Base-by-base conservation (phyloP, 2,329 filamentous ascomycete genomes). In the Colletotrichum eremochloae region DNA sequence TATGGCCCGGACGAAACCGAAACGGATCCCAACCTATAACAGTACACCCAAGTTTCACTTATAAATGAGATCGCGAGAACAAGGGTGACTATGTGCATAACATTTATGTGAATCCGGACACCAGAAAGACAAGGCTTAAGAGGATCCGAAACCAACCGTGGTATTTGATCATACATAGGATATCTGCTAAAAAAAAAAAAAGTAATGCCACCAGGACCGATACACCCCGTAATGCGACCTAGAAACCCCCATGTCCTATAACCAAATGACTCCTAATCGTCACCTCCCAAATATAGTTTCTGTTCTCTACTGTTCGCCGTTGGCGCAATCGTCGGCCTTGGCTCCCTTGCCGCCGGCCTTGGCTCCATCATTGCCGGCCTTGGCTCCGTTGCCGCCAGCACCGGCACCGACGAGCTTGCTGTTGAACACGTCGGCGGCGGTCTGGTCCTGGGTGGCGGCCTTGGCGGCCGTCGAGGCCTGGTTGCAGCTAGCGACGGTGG, bases 341-440 rank as follows among this genome's bases (percentile, higher is more conserved):
- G 24, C 24, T 24, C 24, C 24, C n/a, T n/a, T n/a, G n/a, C n/a
- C n/a, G n/a, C n/a, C 24, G 24, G 24, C 24, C 24, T 24, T 24
- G 24, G 24, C 24, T 24, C 24, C 24, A 24, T 24, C 24, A 24
- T 24, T 24, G 24, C 24, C 24, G 24, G 24, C 24, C 24, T 24
- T 24, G 24, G 24, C 24, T 24, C 24, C 24, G 24, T 24, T 24
- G 24, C 24, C 24, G 36, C 9, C 14, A 9, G 24, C 42, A 62
- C 58, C 56, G 50, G 58, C 71, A n/a, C 73, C 73, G 20, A 64
- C n/a, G 5, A 74, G 71, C 56, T 61, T 63, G 56, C 42, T 68
- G 71, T 78, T 78, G 67, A 78, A 78, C n/a, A 70, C 70, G 56
- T 77, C 74, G 8, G 77, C 76, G n/a, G 77, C 77, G 42, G 76